phyloP scores from a whole-genome alignment of 1,284 basidiomycete species.

The Apiotrichum mycotoxinovorans region DNA sequence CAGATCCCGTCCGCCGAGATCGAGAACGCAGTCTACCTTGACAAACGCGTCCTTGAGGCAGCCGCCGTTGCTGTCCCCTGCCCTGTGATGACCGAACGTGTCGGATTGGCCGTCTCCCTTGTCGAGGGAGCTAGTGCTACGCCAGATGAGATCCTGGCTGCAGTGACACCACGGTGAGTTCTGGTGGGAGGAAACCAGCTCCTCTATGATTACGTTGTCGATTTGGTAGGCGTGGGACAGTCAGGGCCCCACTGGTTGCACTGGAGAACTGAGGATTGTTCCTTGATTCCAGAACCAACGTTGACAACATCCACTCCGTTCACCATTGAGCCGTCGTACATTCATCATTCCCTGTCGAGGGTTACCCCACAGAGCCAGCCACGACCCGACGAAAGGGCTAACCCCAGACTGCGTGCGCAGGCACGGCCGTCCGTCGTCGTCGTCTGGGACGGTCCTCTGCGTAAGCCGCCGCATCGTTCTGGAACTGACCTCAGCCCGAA shows the following conservation, averaged over 20 bases:
- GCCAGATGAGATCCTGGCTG: not conserved
- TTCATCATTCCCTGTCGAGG: too few species aligned
- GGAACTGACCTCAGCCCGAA: not conserved
- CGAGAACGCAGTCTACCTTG: conserved; percentile 40
- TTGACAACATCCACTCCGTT: too few species aligned
- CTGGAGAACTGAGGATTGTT: too few species aligned
- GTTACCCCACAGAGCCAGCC: too few species aligned
- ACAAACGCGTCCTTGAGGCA: conserved; percentile 33
- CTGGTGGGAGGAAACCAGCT: too few species aligned
- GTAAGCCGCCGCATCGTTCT: too few species aligned
- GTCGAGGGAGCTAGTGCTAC: conserved; percentile 11
- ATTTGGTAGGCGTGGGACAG: too few species aligned
- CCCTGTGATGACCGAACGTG: conserved; percentile 33
- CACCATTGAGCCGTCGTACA: not conserved
- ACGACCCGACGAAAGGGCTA: too few species aligned
- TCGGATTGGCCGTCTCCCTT: conserved; percentile 34
- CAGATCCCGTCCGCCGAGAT: conserved; percentile 43
- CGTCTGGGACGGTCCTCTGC: not conserved
- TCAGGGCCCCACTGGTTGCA: too few species aligned
- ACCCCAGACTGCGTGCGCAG: not conserved
- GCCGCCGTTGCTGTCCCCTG: conserved; percentile 38
- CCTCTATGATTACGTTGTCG: too few species aligned
- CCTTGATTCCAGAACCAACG: too few species aligned
- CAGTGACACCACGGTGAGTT: not conserved
- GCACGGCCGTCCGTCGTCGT: not conserved